Base-by-base conservation (phyloP, 306 rosid species). In the Casuarina equisetifolia region DNA sequence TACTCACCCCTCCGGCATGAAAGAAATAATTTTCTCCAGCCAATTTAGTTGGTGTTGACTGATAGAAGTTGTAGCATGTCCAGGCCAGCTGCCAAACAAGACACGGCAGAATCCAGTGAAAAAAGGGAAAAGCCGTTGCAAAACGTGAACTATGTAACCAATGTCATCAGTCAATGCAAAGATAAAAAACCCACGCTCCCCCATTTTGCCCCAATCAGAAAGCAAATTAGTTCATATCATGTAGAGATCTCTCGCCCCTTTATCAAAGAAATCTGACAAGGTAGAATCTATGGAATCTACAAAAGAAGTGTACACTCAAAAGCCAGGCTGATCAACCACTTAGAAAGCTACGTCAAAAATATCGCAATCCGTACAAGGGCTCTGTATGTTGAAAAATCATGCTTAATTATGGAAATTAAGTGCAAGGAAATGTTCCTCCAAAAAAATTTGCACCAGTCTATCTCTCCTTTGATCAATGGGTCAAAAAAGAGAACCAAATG, bases 41-140 rank as follows among this genome's bases (percentile, higher is more conserved):
- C 88, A 96, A 89, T 87, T 96, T 96, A 50, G 99, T 89, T 39
- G 98, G 94, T 63, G 98, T 93, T 40, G 94, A 90, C 86, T 96
- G 98, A 82, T 93, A 96, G 89, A 96, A 96, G 79, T 96, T 96
- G 82, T 96, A 96, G 86, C 99, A 96, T 70, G 99, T 96, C 99
- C 99, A 96, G 76, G 99, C 99, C 89, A 96, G 96, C 99, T 96
- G 89, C 78, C 73, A 77, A 81, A 74, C 58, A 76, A 74, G 69
- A 35, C 75, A 74, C 69, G n/a, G 42, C 10, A 75, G 8, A 69
- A 43, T 81, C 53, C 69, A 73, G 70, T 74, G 35, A 77, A 72
- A 43, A 11, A 45, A 48, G 40, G 25, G n/a, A 4, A 25, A 52
- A 68, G 10, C 38, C 20, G 71, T 71, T 48, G 69, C n/a, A 32